Evolutionary conservation across 2,329 filamentous ascomycete genomes (phyloP).

Genomic region (Trichoderma gracile): DNA sequence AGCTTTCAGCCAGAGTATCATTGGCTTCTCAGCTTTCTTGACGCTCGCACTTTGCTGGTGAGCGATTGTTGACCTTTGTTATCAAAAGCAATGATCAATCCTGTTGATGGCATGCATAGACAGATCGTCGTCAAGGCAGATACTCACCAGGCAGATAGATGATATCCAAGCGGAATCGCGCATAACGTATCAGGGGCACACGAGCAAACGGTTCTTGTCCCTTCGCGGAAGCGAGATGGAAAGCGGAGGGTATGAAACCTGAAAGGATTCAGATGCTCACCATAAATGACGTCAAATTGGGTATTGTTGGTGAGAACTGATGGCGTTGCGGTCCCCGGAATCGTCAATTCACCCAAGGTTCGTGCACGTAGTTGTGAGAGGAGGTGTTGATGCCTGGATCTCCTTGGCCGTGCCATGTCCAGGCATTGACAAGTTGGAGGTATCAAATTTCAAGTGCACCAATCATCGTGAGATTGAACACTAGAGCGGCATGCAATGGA

Average conservation of each 20-base stretch:
- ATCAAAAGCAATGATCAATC: no score
- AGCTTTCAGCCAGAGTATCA: no score
- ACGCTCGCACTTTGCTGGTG: no score
- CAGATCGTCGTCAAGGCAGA: neutral
- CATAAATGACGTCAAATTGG: conserved; percentile 3
- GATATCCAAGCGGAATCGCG: neutral
- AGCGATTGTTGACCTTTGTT: no score
- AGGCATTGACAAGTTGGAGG: neutral
- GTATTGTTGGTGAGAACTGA: conserved; percentile 1
- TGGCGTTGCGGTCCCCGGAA: neutral
- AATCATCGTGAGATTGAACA: conserved; percentile 16
- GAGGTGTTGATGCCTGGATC: neutral
- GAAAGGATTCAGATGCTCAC: neutral
- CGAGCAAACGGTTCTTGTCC: neutral
- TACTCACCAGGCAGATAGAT: neutral
- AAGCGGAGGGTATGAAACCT: neutral
- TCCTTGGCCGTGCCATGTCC: neutral
- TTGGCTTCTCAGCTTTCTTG: no score
- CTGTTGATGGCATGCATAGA: no score
- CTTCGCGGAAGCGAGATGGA: neutral
- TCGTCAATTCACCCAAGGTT: neutral
- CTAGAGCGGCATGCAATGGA: conserved; percentile 3
- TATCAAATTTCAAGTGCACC: neutral
- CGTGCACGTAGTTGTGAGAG: neutral
- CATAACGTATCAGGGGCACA: neutral